Evolutionary conservation across 805 yeast species (phyloP), one percentile per base, ranked within the genome.

Genomic region (Teunomyces funiuensis): DNA sequence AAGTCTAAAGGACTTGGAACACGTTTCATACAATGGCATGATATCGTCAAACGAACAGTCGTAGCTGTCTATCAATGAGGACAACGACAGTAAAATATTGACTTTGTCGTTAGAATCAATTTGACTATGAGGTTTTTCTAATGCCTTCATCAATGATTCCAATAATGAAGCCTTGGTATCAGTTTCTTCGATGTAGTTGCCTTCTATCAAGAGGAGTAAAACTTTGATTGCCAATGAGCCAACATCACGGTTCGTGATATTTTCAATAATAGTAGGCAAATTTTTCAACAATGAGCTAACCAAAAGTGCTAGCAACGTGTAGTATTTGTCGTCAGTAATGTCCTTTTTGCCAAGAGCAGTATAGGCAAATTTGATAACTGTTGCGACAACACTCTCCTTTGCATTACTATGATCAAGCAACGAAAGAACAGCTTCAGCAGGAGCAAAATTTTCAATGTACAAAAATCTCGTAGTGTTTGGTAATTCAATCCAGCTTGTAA

Each of bases 321-420:
- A 66, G 49, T 71, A 79, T 6, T 48, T 38, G 13, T 74, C 76
- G 29, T 71, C 72, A 5, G 59, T 59, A 7, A 48, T 40, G 2
- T 64, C 52, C n/a, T 69, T 55, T 23, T 69, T 63, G n/a, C 62
- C 63, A 29, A 79, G 63, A 5, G 83, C 65, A 36, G 71, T 60
- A 26, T 68, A 60, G 26, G 79, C 64, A 50, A 84, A 84, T 25
- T 75, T 77, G 34, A 85, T 58, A 7, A 82, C 76, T n/a, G 66
- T 60, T 2, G 65, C 52, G 7, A 83, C 53, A 2, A 88, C 96
- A 0, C 80, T 44, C 28, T 82, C 88, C 54, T 89, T 90, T 2
- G 85, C 82, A 42, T 76, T 71, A 1, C 63, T 57, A 51, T 78
- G 76, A 1, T 69, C 63, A 36, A 89, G 54, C 7, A 85, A 64